Evolutionary conservation across 768 basidiomycete species (phyloP).

Genomic region (Lentinula boryana): DNA sequence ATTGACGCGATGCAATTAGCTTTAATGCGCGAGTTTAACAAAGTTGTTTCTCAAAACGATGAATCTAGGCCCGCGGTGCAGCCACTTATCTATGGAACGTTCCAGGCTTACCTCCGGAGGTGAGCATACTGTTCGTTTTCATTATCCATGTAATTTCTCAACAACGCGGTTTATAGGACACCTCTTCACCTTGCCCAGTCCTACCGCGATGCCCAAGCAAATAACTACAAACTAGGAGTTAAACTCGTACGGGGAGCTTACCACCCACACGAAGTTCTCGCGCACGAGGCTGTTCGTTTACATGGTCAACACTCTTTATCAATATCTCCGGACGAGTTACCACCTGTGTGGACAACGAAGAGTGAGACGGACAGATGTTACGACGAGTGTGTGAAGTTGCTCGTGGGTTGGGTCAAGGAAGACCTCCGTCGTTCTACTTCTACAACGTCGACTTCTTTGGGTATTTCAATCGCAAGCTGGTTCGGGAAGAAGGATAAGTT

Average conservation of each 20-base stretch:
- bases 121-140: constrained; percentile 16
- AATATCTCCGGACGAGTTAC: constrained; percentile 49
- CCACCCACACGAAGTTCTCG: constrained; percentile 66
- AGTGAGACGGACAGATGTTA: constrained; percentile 70
- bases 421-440: not conserved
- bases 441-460: not conserved
- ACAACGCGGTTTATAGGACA: constrained; percentile 34
- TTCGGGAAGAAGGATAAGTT: not conserved
- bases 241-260: constrained; percentile 95
- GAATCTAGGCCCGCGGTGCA: constrained; percentile 27
- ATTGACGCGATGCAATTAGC: constrained; percentile 75
- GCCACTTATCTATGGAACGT: constrained; percentile 79
- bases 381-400: constrained; percentile 49
- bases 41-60: constrained; percentile 12
- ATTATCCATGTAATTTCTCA: not conserved
- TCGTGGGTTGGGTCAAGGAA: constrained; percentile 31
- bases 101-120: constrained; percentile 85
- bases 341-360: constrained; percentile 70
- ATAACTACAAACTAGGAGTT: constrained; percentile 75
- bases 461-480: constrained; percentile 6
- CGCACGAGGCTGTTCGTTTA: constrained; percentile 25
- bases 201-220: constrained; percentile 55
- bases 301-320: constrained; percentile 26
- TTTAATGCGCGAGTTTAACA: constrained; percentile 77
- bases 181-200: constrained; percentile 62